Evolutionary conservation across 225 moss, liverwort and hornwort species (phyloP), one percentile per base, ranked within the genome.

Genomic region (Polytrichum commune): DNA sequence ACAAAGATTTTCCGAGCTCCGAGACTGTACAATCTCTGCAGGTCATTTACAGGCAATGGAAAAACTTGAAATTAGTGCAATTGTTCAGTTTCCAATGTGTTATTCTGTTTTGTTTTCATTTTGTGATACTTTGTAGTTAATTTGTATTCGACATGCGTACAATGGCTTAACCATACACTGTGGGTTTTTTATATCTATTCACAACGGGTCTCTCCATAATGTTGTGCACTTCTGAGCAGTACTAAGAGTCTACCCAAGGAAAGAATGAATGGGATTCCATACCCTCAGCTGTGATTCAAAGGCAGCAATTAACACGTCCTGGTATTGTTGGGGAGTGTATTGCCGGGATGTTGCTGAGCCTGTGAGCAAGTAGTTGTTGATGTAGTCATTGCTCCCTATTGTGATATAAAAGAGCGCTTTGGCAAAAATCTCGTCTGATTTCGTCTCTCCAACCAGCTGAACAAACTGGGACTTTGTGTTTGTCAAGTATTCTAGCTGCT

Each of bases 361-460:
- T 26, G 26, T 26, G 26, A 26, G 26, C 26, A 26, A 26, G 74
- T 94, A 94, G 67, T 97, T 92, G 82, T 97, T 97, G 83, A 92
- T 91, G 82, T 94, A 97, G 74, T 97, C 92, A 60, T 97, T 97
- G 79, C 85, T 88, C 4, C 94, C 97, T 5, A 92, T 75, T 23
- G 73, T 74, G 55, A 92, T 1, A 69, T 78, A 88, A 72, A 86
- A 94, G 1, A 97, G 62, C 0, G 92, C 66, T 64, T 88, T 83
- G 22, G 68, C 67, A 7, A 91, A 79, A 13, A 88, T 74, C 72
- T 82, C 83, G 23, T 70, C 70, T 5, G 88, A 81, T 69, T 54
- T 72, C 13, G 57, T 6, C 54, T 75, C 81, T 69, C 92, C 85
- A 73, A 83, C 69, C 72, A 72, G 60, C 56, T 73, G 56, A 7